Percentiles rank a stretch among this genome's conserved stretches.
Conservation (phyloP, 768 basidiomycete genomes). For the Boletus sp. region DNA sequence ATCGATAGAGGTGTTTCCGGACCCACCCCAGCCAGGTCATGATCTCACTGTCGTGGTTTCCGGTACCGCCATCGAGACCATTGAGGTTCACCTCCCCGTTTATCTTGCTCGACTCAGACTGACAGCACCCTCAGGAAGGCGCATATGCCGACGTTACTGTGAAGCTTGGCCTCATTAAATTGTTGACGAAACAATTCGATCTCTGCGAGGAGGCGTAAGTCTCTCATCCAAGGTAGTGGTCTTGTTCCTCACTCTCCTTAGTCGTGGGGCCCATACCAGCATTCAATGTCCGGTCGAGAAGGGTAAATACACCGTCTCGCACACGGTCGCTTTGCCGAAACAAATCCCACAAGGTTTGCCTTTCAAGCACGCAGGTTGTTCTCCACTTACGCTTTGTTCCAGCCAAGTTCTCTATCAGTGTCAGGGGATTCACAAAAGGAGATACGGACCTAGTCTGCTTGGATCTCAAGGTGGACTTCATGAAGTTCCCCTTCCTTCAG, state of each 20-base stretch:
- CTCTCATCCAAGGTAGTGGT: background rate
- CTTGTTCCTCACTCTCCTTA: constrained; percentile 29
- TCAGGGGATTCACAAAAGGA: constrained; percentile 65
- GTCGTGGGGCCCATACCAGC: constrained; percentile 69
- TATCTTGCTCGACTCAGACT: constrained; percentile 2
- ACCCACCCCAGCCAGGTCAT: constrained; percentile 86
- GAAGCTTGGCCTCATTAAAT: constrained; percentile 90
- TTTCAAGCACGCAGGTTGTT: background rate
- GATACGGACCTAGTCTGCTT: constrained; percentile 82
- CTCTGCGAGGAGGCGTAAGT: constrained; percentile 94
- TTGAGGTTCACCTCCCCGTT: constrained; percentile 54
- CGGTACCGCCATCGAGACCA: constrained; percentile 52
- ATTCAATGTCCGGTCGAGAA: constrained; percentile 82
- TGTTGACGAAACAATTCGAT: constrained; percentile 83
- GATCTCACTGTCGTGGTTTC: constrained; percentile 83
- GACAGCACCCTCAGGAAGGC: constrained; percentile 63
- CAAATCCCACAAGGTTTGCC: constrained; percentile 81
- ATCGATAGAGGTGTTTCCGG: constrained; percentile 73
- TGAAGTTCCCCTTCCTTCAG: constrained; percentile 36
- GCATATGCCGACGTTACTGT: constrained; percentile 88
- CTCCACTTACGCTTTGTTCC: constrained; percentile 3
- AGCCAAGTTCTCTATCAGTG: constrained; percentile 84
- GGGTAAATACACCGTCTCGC: constrained; percentile 69
- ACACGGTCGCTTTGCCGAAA: constrained; percentile 83
- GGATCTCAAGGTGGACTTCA: constrained; percentile 76